Evolutionary conservation across 2,329 filamentous ascomycete species (phyloP), one percentile per base, ranked within the genome.

Genomic region (Colletotrichum sp.): DNA sequence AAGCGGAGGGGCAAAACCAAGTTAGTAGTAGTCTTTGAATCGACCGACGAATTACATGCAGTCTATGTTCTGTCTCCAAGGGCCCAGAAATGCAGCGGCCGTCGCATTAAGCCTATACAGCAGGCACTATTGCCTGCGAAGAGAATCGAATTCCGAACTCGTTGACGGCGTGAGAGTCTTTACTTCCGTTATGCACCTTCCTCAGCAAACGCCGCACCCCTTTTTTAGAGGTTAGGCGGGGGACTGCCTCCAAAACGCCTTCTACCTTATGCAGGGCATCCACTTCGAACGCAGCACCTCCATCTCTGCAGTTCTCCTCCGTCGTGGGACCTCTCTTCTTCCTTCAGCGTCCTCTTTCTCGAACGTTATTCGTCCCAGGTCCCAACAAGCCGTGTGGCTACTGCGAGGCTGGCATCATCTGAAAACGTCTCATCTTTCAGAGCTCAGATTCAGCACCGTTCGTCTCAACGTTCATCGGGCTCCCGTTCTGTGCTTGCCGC

Each of bases 361-460:
- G 16, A 15, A 18, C 34, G 32, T 43, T 16, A 26, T 48, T 30
- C 16, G 32, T n/a, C 21, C 16, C 18, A 28, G 26, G 36, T 15
- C 55, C 21, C 26, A 21, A 21, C 30, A 26, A 30, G 39, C 32
- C n/a, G 30, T 24, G 21, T 52, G 34, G 28, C 71, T 28, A 55
- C 60, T 7, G 24, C 32, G 21, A 36, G 65, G 60, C 59, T 21
- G 10, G 18, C 21, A 39, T 65, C 6, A 16, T 52, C 39, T 16
- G n/a, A 52, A 7, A 28, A 39, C 12, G 21, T 30, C n/a, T 36
- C 39, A 26, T n/a, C 18, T 39, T 57, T 78, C 79, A 88, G 68
- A 92, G 87, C 83, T 91, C 90, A 39, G 90, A 90, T 81, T 92
- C 90, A 72, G 86, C 90, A 69, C 89, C 90, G 75, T 91, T 91